These are phyloP conservation scores for Kwoniella europaea DNA, from an alignment of 768 basidiomycete genomes.

Conservation along the genomic window DNA sequence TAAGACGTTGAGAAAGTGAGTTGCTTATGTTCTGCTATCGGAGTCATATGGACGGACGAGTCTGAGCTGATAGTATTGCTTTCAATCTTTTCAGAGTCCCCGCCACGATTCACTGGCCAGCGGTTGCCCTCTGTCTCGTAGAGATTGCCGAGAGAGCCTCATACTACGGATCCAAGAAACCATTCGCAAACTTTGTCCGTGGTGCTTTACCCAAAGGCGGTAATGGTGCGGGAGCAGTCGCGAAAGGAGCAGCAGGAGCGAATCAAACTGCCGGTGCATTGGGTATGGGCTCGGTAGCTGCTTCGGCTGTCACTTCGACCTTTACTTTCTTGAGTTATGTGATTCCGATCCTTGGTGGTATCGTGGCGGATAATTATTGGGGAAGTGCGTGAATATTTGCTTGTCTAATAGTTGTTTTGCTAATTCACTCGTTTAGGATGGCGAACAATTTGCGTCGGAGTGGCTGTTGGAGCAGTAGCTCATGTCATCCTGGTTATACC, in stretches of 20 bases:
- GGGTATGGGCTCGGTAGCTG: constrained; percentile 43
- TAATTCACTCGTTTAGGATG: constrained; percentile 30
- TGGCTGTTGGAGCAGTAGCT: constrained; percentile 45
- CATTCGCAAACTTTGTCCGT: constrained; percentile 39
- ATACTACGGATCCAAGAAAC: constrained; percentile 47
- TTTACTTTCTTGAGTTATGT: constrained; percentile 55
- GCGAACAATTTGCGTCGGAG: constrained; percentile 53
- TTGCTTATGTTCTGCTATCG: background rate
- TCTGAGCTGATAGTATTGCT: background rate
- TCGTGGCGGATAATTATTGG: constrained; percentile 56
- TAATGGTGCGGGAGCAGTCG: constrained; percentile 51
- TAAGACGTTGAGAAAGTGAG: constrained; percentile 39
- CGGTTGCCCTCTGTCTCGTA: constrained; percentile 56
- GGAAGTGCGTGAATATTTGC: constrained; percentile 28
- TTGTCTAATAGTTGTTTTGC: background rate
- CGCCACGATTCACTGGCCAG: constrained; percentile 36
- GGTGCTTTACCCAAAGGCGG: constrained; percentile 49
- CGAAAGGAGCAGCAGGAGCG: constrained; percentile 33
- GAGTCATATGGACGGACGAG: no score
- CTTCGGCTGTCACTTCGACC: constrained; percentile 40
- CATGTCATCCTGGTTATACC: constrained; percentile 55
- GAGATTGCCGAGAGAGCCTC: constrained; percentile 57
- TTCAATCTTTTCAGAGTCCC: constrained; percentile 13
- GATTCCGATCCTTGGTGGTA: constrained; percentile 52
- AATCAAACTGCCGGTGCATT: constrained; percentile 52